These are phyloP conservation scores for Trichoderma pleuroti DNA, from an alignment of 2,329 filamentous ascomycete genomes.

Conservation along the genomic window DNA sequence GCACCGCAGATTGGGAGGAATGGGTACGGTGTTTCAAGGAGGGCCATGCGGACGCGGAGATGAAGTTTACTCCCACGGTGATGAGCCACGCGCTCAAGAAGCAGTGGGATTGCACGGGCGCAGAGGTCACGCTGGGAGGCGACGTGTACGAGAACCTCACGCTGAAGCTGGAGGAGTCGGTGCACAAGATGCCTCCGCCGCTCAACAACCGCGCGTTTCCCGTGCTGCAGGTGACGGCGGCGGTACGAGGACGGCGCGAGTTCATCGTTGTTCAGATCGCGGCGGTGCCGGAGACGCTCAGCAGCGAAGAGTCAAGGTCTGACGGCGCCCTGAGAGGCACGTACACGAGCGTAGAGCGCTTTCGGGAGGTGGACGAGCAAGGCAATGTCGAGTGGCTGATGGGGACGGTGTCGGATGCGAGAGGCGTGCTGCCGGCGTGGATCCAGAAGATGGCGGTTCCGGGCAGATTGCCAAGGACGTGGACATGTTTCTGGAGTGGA, in stretches of 20 bases:
- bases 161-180: slow-evolving; percentile 59
- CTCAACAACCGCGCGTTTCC: slow-evolving; percentile 64
- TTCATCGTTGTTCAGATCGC: slow-evolving; percentile 58
- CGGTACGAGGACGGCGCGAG: slow-evolving; percentile 40
- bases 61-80: slow-evolving; percentile 39
- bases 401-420: slow-evolving; percentile 70
- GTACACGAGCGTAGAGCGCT: slow-evolving; percentile 64
- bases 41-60: slow-evolving; percentile 40
- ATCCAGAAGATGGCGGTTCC: slow-evolving; percentile 63
- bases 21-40: slow-evolving; percentile 58
- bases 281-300: slow-evolving; percentile 23
- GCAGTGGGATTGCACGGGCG: slow-evolving; percentile 44
- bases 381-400: slow-evolving; percentile 68
- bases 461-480: slow-evolving; percentile 68
- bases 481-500: slow-evolving; percentile 63
- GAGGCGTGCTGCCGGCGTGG: slow-evolving; percentile 62
- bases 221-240: slow-evolving; percentile 58
- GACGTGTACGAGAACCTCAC: slow-evolving; percentile 46
- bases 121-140: slow-evolving; percentile 38
- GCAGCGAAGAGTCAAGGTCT: slow-evolving; percentile 28
- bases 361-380: slow-evolving; percentile 41
- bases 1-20: slow-evolving; percentile 62
- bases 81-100: slow-evolving; percentile 35
- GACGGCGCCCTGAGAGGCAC: slow-evolving; percentile 51
- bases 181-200: slow-evolving; percentile 58